Evolutionary conservation across 2,329 filamentous ascomycete genomes (phyloP).

Genomic region (Coniochaeta sp.): DNA sequence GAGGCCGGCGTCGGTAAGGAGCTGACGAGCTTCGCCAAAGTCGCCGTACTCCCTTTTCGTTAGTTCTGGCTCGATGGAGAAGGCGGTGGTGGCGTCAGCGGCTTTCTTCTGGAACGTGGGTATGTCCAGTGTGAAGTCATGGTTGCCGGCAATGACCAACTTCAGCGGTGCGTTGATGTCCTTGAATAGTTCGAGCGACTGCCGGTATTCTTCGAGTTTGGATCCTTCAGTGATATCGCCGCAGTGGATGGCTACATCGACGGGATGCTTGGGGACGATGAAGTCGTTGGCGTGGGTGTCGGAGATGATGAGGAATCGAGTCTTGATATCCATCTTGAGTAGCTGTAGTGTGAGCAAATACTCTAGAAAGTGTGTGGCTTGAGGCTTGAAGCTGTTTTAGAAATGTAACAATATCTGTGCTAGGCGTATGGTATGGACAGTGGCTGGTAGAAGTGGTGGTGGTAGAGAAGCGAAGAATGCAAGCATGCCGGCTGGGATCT

Average conservation of each 20-base stretch:
- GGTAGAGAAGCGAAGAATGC: too few relatives aligned
- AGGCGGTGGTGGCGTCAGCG: neutral
- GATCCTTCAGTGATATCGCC: slow-evolving; percentile 42
- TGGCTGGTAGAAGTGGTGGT: too few relatives aligned
- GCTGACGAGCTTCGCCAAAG: slow-evolving; percentile 24
- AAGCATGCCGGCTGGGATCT: too few relatives aligned
- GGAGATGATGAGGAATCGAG: slow-evolving; percentile 34
- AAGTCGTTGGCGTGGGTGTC: slow-evolving; percentile 31
- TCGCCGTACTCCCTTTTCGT: slow-evolving; percentile 28
- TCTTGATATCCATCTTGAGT: slow-evolving; percentile 20
- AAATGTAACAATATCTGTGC: too few relatives aligned
- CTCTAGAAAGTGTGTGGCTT: too few relatives aligned
- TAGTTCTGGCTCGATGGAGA: slow-evolving; percentile 10
- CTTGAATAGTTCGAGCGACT: slow-evolving; percentile 33
- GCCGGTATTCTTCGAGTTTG: slow-evolving; percentile 29
- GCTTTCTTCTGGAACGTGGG: slow-evolving; percentile 21
- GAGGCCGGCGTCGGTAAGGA: slow-evolving; percentile 34
- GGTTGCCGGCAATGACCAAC: slow-evolving; percentile 47
- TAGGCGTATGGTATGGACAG: too few relatives aligned
- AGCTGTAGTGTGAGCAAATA: too few relatives aligned
- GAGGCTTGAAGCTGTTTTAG: too few relatives aligned
- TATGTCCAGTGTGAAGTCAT: slow-evolving; percentile 36
- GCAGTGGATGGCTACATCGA: slow-evolving; percentile 44
- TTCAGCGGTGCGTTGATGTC: slow-evolving; percentile 40
- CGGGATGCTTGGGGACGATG: slow-evolving; percentile 12